A percentile compares a stretch with the other conserved stretches of the same genome.
Conservation (phyloP, 2,329 filamentous ascomycete species). For the Pseudocercospora pini-densiflorae region DNA sequence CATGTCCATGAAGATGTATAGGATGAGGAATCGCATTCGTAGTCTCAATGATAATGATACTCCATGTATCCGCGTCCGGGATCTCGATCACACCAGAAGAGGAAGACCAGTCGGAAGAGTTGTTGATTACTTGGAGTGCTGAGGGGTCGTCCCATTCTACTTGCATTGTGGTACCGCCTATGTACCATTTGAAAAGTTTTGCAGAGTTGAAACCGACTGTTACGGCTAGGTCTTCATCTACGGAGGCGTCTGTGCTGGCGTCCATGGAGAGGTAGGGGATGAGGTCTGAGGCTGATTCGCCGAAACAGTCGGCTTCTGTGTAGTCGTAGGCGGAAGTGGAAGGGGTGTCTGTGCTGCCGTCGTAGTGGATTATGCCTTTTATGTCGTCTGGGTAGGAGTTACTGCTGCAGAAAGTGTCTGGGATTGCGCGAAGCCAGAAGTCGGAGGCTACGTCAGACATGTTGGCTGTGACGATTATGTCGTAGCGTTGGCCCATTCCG, state of each 20-base stretch:
- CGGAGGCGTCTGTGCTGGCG: constrained; percentile 14
- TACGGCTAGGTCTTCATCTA: constrained; percentile 29
- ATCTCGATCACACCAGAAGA: constrained; percentile 43
- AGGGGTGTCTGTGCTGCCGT: constrained; percentile 37
- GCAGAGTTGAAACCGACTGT: constrained; percentile 36
- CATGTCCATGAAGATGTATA: constrained; percentile 53
- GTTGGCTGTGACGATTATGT: constrained; percentile 40
- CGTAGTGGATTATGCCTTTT: constrained; percentile 45
- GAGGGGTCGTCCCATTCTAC: constrained; percentile 47
- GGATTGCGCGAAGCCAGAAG: constrained; percentile 44
- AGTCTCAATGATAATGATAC: constrained; percentile 7
- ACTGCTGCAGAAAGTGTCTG: constrained; percentile 45
- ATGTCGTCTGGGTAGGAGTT: constrained; percentile 41
- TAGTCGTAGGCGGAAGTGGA: constrained; percentile 41
- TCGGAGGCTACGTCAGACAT: constrained; percentile 35
- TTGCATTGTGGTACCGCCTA: constrained; percentile 46
- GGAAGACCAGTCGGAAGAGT: constrained; percentile 39
- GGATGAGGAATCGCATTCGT: constrained; percentile 40
- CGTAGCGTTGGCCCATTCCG: constrained; percentile 44
- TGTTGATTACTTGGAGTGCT: constrained; percentile 41
- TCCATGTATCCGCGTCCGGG: constrained; percentile 40
- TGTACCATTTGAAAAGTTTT: constrained; percentile 45
- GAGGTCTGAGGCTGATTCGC: constrained; percentile 41
- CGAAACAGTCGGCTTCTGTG: constrained; percentile 42
- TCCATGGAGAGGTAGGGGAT: constrained; percentile 40